Base-by-base conservation (phyloP, 2,329 filamentous ascomycete genomes). In the Thelonectria blattea region DNA sequence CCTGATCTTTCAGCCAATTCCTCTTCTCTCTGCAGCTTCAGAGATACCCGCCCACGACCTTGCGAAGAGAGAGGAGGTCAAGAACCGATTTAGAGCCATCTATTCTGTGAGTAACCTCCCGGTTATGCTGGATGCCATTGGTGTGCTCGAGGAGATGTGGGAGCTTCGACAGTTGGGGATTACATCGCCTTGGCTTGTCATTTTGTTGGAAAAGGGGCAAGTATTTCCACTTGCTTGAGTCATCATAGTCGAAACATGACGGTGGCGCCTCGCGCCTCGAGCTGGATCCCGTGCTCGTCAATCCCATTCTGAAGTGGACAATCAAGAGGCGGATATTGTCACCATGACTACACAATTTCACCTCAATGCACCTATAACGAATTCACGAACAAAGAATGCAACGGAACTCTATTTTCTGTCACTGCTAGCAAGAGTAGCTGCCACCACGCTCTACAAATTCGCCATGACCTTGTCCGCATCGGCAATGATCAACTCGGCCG, bases 401-500 rank as follows among this genome's bases (percentile, higher is more conserved):
- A 30, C 9, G 27, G 27, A 30, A 10, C 27, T 30, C 5, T 30
- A 30, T 30, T 30, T 9, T 7, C 8, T 30, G 27, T 7, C 27
- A 30, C 27, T 9, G 22, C 22, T 7, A 7, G 22, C 22, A 24
- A 30, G 8, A 30, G 27, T 30, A 7, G 5, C 8, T 30, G 8
- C 27, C 9, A 30, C 9, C 27, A 30, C 27, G 9, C 3, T 10
- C 27, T 30, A 37, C 6, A 37, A 14, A 15, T 37, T 37, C 15
- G 34, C 34, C 12, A 37, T 15, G 15, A 15, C 12, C 34, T 37
- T 24, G 9, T 46, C 14, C 43, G 17, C 37, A 27, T 52, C 49
- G 8, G 20, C 24, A 72, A 50, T 42, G 17, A 96, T 89, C 76
- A 96, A 75, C 81, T 96, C 92, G 0, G 92, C 92, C 3, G 87